Evolutionary conservation across 2,329 filamentous ascomycete genomes (phyloP).

Genomic region (Penicillium nordicum): DNA sequence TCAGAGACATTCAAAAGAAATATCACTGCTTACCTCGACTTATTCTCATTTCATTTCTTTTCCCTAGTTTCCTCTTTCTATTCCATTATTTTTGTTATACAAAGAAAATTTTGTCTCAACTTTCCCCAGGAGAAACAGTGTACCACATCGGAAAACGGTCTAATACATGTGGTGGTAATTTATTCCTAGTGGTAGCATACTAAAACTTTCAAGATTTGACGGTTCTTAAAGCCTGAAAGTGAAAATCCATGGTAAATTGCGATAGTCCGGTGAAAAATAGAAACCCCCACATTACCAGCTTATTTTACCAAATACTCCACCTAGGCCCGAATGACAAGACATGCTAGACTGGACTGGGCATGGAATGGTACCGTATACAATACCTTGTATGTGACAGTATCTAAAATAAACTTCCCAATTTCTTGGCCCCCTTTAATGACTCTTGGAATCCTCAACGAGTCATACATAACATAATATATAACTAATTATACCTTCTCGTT

Average conservation of each 20-base stretch:
- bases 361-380: neutral
- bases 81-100: neutral
- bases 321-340: neutral
- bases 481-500: no score
- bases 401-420: neutral
- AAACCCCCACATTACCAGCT: conserved; percentile 13
- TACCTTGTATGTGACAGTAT: neutral
- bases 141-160: conserved; percentile 1
- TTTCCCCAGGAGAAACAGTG: neutral
- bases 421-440: neutral
- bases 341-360: neutral
- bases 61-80: neutral
- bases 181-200: neutral
- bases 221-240: neutral
- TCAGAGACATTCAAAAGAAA: neutral
- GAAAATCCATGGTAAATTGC: conserved; percentile 10
- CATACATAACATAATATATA: no score
- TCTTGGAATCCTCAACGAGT: neutral
- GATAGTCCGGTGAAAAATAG: conserved; percentile 10
- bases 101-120: neutral
- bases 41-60: neutral
- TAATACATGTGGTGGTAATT: neutral
- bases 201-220: neutral
- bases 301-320: neutral
- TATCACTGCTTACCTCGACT: neutral